phyloP scores from a whole-genome alignment of 208 protist genomes.

The Crithidia bombi region DNA sequence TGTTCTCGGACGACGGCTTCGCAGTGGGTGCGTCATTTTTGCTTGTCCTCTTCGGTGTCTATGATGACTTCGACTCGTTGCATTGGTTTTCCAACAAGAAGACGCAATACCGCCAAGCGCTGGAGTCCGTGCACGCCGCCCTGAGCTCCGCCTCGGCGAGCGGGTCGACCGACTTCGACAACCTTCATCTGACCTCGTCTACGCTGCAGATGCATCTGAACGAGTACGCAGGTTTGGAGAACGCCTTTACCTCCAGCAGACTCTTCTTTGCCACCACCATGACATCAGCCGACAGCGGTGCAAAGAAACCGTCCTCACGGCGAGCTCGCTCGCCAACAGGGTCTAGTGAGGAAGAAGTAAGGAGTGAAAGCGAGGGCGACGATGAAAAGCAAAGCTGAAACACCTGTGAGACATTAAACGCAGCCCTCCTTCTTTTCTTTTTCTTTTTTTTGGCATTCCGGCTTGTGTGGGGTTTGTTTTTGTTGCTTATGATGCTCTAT shows the following conservation, averaged over 20 bases:
- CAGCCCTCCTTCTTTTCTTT: not conserved
- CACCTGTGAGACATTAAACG: not conserved
- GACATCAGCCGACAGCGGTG: not conserved
- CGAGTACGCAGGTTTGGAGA: constrained; percentile 67
- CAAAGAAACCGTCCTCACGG: not conserved
- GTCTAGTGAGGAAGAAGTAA: not conserved
- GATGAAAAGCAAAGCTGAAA: not conserved
- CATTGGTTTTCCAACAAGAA: constrained; percentile 95
- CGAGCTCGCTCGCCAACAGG: not conserved
- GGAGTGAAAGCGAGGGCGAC: not conserved
- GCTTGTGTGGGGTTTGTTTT: not conserved
- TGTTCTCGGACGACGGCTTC: constrained; percentile 98
- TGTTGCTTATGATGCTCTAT: not conserved
- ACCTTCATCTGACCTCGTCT: constrained; percentile 67
- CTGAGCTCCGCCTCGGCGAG: constrained; percentile 16
- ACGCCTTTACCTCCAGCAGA: constrained; percentile 71
- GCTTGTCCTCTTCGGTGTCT: constrained; percentile 94
- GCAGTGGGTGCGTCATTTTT: constrained; percentile 95
- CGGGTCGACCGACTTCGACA: constrained; percentile 46
- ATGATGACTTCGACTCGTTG: constrained; percentile 92
- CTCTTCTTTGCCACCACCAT: constrained; percentile 54
- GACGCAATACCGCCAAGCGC: constrained; percentile 17
- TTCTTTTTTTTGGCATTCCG: constrained; percentile 2
- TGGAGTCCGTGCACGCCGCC: constrained; percentile 24
- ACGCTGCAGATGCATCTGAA: constrained; percentile 56